Evolutionary conservation across 116 monocot species (phyloP).

Genomic region (Posidonia oceanica): DNA sequence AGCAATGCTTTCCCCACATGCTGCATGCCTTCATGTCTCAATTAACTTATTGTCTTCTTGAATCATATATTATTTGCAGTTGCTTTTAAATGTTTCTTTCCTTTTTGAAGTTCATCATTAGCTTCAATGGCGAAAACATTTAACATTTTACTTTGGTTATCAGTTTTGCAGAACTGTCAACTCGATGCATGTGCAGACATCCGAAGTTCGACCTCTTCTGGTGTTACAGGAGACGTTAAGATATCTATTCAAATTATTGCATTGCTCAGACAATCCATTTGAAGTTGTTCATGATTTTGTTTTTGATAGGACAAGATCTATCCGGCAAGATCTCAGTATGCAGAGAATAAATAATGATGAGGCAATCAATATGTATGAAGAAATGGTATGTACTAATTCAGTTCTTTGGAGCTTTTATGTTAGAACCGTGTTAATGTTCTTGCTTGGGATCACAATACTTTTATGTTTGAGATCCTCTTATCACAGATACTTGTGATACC

Average conservation of each 20-base stretch:
- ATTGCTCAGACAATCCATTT: slow-evolving; percentile 60
- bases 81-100: background rate
- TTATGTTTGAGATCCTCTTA: too few relatives aligned
- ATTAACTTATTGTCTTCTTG: too few relatives aligned
- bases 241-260: slow-evolving; percentile 49
- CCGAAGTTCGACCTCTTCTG: slow-evolving; percentile 57
- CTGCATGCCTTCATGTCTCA: too few relatives aligned
- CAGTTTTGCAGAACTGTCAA: slow-evolving; percentile 97
- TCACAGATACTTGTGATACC: too few relatives aligned
- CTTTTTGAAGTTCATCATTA: background rate
- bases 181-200: slow-evolving; percentile 19
- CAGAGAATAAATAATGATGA: slow-evolving; percentile 58
- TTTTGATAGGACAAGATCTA: slow-evolving; percentile 85
- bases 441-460: too few relatives aligned
- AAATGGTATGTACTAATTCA: slow-evolving; percentile 54
- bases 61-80: background rate
- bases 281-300: slow-evolving; percentile 91
- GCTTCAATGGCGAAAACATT: background rate
- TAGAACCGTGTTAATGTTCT: background rate
- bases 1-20: too few relatives aligned
- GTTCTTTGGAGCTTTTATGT: background rate
- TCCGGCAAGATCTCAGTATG: slow-evolving; percentile 84
- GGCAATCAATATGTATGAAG: slow-evolving; percentile 77
- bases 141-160: slow-evolving; percentile 2
- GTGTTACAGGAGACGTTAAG: slow-evolving; percentile 61